Conservation (phyloP, 192 early-diverging fungal species). For the Piromyces finnis region DNA sequence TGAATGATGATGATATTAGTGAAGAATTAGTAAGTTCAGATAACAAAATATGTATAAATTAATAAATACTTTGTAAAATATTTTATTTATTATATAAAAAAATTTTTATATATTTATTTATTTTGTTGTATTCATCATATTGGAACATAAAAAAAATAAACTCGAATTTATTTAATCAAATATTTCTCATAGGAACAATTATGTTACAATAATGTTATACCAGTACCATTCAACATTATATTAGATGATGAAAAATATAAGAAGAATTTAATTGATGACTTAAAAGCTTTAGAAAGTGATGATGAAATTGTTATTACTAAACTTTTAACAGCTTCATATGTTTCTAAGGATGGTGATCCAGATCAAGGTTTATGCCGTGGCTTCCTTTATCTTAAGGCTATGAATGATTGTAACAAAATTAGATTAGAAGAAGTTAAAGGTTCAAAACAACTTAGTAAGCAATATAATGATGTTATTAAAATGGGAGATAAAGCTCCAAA, state of each 20-base stretch:
- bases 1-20: neutral
- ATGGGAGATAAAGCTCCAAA: neutral
- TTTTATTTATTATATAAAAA: too few relatives aligned
- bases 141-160: too few relatives aligned
- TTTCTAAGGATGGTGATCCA: neutral
- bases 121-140: too few relatives aligned
- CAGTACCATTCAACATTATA: neutral
- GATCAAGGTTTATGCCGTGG: neutral
- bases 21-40: neutral
- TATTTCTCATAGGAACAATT: neutral
- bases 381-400: neutral
- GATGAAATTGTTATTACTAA: neutral
- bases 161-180: too few relatives aligned
- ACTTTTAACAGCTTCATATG: neutral
- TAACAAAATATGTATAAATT: too few relatives aligned
- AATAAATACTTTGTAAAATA: too few relatives aligned
- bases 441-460: neutral
- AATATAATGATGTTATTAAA: neutral
- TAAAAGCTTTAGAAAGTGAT: neutral
- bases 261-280: neutral
- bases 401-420: neutral
- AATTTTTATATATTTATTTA: too few relatives aligned
- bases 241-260: neutral
- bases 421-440: neutral
- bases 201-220: neutral